Conservation (phyloP, 2,329 filamentous ascomycete species). For the Neonectria punicea region DNA sequence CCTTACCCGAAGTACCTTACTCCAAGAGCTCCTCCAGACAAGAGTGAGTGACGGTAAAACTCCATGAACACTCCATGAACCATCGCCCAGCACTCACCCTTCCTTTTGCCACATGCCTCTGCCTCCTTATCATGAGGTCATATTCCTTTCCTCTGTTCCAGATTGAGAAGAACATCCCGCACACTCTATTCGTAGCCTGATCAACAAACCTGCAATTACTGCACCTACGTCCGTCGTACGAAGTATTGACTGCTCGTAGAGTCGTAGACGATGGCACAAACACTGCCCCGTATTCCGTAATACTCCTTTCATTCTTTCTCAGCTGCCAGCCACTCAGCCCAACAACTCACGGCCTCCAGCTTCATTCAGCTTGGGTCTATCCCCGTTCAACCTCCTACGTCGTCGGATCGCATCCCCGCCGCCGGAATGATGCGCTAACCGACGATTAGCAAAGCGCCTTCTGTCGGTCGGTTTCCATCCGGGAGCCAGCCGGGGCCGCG, state of each 20-base stretch:
- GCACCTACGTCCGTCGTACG: neutral
- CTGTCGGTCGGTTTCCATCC: constrained; percentile 4
- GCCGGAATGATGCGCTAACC: constrained; percentile 20
- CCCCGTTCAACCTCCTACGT: constrained; percentile 3
- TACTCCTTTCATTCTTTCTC: neutral
- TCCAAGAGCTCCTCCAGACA: neutral
- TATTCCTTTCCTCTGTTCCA: too few species aligned
- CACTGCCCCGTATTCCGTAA: neutral
- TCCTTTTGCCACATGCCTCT: neutral
- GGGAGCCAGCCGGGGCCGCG: constrained; percentile 14
- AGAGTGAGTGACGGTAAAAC: neutral
- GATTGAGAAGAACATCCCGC: neutral
- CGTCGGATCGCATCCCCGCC: constrained; percentile 23
- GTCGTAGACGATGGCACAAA: neutral
- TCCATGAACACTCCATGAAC: neutral
- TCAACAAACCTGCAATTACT: too few species aligned
- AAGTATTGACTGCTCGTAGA: neutral
- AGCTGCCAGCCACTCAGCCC: constrained; percentile 9
- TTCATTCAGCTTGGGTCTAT: neutral
- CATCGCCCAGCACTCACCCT: neutral
- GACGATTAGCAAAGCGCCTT: neutral
- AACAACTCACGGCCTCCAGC: neutral
- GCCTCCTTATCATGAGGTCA: neutral
- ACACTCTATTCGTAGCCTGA: neutral
- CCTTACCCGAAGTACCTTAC: neutral